Evolutionary conservation across 176 grass and related monocot genomes (phyloP).

Genomic region (Phoenix roebelenii): DNA sequence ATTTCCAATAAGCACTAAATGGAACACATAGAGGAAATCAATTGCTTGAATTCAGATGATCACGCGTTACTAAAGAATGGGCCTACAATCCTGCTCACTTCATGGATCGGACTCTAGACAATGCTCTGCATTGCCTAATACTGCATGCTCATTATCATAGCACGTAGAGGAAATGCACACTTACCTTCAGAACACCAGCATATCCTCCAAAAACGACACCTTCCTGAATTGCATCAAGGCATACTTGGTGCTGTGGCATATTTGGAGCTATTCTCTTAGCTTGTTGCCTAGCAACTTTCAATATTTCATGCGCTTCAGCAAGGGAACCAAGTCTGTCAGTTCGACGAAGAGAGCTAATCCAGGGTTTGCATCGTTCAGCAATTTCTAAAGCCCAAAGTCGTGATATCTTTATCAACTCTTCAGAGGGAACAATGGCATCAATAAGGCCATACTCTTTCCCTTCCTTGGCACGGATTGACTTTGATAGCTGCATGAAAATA

Average conservation of each 20-base stretch:
- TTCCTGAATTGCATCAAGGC: conserved; percentile 76
- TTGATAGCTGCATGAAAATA: conserved; percentile 51
- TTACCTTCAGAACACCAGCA: conserved; percentile 80
- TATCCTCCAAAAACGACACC: conserved; percentile 65
- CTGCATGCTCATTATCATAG: too few species aligned
- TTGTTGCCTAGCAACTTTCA: conserved; percentile 57
- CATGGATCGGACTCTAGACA: too few species aligned
- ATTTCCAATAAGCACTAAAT: too few species aligned
- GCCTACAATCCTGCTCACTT: too few species aligned
- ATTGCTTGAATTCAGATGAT: too few species aligned
- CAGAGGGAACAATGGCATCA: conserved; percentile 53
- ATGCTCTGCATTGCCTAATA: too few species aligned
- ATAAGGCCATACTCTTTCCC: conserved; percentile 74
- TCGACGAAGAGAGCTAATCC: conserved; percentile 66
- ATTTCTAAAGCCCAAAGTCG: conserved; percentile 78
- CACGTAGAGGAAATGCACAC: not conserved
- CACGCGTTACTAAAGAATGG: too few species aligned
- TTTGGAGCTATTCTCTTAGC: conserved; percentile 50
- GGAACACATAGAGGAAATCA: too few species aligned
- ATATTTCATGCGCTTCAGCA: conserved; percentile 63
- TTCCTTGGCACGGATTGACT: conserved; percentile 61
- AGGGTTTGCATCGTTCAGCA: conserved; percentile 59
- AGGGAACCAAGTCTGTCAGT: conserved; percentile 74
- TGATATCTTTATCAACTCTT: conserved; percentile 61
- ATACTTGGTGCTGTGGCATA: conserved; percentile 76